A percentile compares a stretch with the other conserved stretches of the same genome.
Conservation (phyloP, 129 eudicot species). For the Gnaphalium uliginosum region DNA sequence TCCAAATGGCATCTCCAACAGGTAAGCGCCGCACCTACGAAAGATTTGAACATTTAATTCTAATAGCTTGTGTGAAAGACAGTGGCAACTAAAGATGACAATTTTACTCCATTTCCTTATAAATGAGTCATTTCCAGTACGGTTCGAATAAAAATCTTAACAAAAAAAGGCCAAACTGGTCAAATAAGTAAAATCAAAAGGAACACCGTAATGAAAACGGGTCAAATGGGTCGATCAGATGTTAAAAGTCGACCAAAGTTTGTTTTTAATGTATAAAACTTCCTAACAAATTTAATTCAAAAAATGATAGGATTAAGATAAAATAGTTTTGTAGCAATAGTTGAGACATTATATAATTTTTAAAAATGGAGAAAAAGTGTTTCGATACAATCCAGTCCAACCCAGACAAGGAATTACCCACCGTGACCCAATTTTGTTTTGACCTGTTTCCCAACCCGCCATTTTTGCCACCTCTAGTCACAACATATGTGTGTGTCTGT, state of each 20-base stretch:
- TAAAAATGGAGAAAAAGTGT: neutral
- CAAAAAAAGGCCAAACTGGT: neutral
- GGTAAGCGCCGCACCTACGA: slow-evolving; percentile 75
- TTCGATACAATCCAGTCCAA: neutral
- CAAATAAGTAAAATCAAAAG: neutral
- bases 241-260: neutral
- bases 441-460: neutral
- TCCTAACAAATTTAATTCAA: neutral
- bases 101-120: neutral
- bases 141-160: neutral
- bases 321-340: neutral
- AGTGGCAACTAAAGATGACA: neutral
- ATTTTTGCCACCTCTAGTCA: slow-evolving; percentile 3
- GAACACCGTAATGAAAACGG: neutral
- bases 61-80: neutral
- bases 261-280: neutral
- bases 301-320: neutral
- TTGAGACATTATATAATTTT: neutral
- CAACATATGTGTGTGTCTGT: neutral
- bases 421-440: neutral
- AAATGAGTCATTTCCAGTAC: neutral
- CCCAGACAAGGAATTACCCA: neutral
- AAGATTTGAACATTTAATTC: neutral
- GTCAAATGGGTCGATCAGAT: neutral
- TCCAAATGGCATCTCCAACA: slow-evolving; percentile 95